Evolutionary conservation across 73 alveolate species (phyloP).

Genomic region (Effrenium voratum): DNA sequence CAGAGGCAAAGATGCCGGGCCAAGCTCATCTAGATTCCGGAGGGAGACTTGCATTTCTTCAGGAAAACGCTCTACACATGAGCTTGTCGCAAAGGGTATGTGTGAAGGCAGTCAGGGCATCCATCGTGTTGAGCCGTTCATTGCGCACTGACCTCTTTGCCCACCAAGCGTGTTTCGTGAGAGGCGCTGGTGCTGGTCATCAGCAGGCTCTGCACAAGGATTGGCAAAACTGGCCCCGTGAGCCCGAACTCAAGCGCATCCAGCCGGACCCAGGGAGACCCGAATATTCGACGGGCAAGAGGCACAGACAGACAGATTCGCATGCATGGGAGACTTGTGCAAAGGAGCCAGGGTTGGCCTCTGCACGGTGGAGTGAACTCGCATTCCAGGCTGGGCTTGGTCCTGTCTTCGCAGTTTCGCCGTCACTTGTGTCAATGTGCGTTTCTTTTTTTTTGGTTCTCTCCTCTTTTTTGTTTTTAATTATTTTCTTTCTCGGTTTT

Average conservation of each 20-base stretch:
- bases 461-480: too few relatives aligned
- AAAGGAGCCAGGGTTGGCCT: slow-evolving; percentile 26
- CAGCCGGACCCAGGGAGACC: background rate
- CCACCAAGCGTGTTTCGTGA: background rate
- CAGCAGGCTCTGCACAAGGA: slow-evolving; percentile 38
- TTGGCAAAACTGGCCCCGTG: background rate
- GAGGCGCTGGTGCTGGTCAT: slow-evolving; percentile 26
- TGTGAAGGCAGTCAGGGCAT: background rate
- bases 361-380: slow-evolving; percentile 24
- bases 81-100: background rate
- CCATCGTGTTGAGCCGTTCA: background rate
- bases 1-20: too few relatives aligned
- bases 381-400: too few relatives aligned
- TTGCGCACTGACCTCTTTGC: background rate
- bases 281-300: background rate
- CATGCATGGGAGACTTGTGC: background rate
- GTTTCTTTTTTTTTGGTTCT: too few relatives aligned
- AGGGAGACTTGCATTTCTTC: too few relatives aligned
- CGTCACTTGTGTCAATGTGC: too few relatives aligned
- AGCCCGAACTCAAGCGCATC: background rate
- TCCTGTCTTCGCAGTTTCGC: too few relatives aligned
- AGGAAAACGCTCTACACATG: background rate
- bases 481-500: too few relatives aligned
- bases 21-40: too few relatives aligned
- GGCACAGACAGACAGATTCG: background rate